Evolutionary conservation across 345 rosid genomes (phyloP), one percentile per base, ranked within the genome.

Genomic region (Murraya paniculata): DNA sequence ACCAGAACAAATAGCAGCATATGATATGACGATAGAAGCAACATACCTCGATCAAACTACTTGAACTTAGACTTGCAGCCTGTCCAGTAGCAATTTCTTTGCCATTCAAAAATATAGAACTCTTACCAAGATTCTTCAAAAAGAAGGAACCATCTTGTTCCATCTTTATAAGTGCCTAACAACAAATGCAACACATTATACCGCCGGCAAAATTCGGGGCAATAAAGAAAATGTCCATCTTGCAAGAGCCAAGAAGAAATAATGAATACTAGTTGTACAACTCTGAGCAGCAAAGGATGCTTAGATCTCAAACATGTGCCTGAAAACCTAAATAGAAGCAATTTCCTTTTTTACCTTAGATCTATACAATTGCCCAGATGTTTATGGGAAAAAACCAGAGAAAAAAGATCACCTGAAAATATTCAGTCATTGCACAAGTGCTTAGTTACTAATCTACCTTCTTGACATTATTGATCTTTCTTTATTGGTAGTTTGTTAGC

Each of bases 101-200:
- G 50, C 94, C 93, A 74, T 93, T 86, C 77, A 91, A 68, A 79
- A 78, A 84, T 24, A 93, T 65, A 21, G 85, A 80, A 81, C 72
- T 81, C 87, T 84, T 91, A 65, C 93, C 94, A 31, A 93, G 89
- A 85, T 93, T 93, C 87, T 84, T 89, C 76, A 91, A 66, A 71
- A 79, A 50, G 85, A 93, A 90, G 35, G 90, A 88, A 65, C 94
- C 93, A 68, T 89, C 76, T 73, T 79, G 74, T 73, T 88, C 92
- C 88, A 93, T 82, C 86, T 81, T 91, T 73, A 93, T 83, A 69
- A 90, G 69, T 27, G 96, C 98, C 96, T 93, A 80, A 36, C 76
- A 80, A 64, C 50, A 74, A 77, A 74, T 19, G 68, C 4, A 57
- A 7, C 25, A 75, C 30, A 57, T 79, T 73, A 78, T 78, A 57